A percentile compares a stretch with the other conserved stretches of the same genome.
phyloP scores from a whole-genome alignment of 2,329 filamentous ascomycete genomes.

The Aureobasidium melanogenum region DNA sequence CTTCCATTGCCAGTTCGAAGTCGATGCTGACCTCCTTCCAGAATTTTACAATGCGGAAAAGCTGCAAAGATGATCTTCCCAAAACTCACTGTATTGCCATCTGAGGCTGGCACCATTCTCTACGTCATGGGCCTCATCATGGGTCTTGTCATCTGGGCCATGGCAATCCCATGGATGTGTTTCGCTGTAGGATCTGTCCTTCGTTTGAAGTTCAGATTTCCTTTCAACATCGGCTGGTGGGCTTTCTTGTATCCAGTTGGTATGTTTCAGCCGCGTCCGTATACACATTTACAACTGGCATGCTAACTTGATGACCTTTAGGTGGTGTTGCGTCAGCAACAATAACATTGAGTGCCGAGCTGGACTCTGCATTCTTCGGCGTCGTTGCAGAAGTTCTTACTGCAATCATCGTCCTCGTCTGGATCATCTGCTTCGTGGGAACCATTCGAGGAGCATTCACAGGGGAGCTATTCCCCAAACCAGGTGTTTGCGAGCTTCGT shows the following conservation, averaged over 20 bases:
- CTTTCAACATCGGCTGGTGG: constrained; percentile 58
- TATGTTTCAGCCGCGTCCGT: background rate
- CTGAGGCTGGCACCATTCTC: constrained; percentile 43
- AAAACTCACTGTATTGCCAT: constrained; percentile 28
- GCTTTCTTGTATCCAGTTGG: constrained; percentile 48
- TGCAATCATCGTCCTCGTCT: constrained; percentile 44
- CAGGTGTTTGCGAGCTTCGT: constrained; percentile 31
- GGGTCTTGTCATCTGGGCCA: constrained; percentile 48
- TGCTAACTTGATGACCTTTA: background rate
- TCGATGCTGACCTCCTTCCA: constrained; percentile 16
- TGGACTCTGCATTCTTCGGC: constrained; percentile 48
- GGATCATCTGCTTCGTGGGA: constrained; percentile 44
- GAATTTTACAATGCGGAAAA: constrained; percentile 41
- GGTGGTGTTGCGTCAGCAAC: constrained; percentile 5
- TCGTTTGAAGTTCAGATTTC: constrained; percentile 33
- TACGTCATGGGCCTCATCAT: constrained; percentile 48
- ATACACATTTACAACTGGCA: background rate
- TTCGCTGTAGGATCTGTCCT: constrained; percentile 43
- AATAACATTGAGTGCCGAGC: constrained; percentile 28
- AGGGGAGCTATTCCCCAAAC: constrained; percentile 46
- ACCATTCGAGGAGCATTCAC: constrained; percentile 41
- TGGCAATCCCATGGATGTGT: constrained; percentile 45
- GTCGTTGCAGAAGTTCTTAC: constrained; percentile 41
- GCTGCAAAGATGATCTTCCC: constrained; percentile 34
- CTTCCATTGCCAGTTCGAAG: background rate